Evolutionary conservation across 805 yeast species (phyloP).

Genomic region (Metschnikowia aberdeeniae): DNA sequence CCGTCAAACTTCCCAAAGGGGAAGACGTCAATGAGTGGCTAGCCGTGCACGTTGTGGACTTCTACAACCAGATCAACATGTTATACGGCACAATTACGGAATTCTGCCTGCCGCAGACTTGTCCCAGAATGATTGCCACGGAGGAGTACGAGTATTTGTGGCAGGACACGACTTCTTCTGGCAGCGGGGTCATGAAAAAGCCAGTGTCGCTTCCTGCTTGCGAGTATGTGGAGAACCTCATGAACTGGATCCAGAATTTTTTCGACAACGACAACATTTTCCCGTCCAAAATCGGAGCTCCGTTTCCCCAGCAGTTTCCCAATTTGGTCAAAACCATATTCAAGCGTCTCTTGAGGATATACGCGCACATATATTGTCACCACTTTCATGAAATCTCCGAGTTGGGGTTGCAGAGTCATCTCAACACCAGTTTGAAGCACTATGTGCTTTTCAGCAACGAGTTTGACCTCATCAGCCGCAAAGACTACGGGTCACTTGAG

Average conservation of each 20-base stretch:
- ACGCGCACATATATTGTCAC: conserved; percentile 97
- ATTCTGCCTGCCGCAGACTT: conserved; percentile 90
- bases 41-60: conserved; percentile 97
- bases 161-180: conserved; percentile 63
- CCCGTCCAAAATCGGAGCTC: conserved; percentile 88
- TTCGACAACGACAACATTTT: conserved; percentile 87
- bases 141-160: conserved; percentile 95
- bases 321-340: conserved; percentile 78
- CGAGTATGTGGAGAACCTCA: conserved; percentile 85
- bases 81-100: conserved; percentile 92
- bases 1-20: conserved; percentile 89
- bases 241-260: conserved; percentile 93
- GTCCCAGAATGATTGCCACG: conserved; percentile 98
- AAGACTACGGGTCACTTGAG: conserved; percentile 89
- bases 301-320: conserved; percentile 82
- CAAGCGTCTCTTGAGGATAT: conserved; percentile 87
- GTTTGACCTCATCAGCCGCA: conserved; percentile 68
- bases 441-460: conserved; percentile 84
- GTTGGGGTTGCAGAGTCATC: conserved; percentile 84
- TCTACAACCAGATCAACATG: conserved; percentile 95
- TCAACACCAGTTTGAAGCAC: conserved; percentile 92
- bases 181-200: conserved; percentile 41
- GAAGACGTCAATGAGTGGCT: conserved; percentile 93
- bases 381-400: conserved; percentile 95
- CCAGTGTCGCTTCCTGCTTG: conserved; percentile 93